Conservation (phyloP, 176 grass and related monocot genomes). For the bread wheat (Triticum aestivum) region IWGSC_CS_RefSeq_v2.1 NC_057800.1:362402909-362403408, state of each 20-base stretch:
- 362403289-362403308: no score
- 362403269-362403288: no score
- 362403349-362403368: no score
- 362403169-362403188: slow-evolving; percentile 5
- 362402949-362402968: not conserved
- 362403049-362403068: not conserved
- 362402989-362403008: slow-evolving; percentile 27
- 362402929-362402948: slow-evolving; percentile 34
- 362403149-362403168: slow-evolving; percentile 11
- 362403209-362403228: not conserved
- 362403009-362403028: slow-evolving; percentile 24
- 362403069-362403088: not conserved
- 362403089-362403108: not conserved
- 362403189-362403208: not conserved
- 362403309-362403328: no score
- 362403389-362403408: no score
- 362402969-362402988: slow-evolving; percentile 19
- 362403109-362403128: not conserved
- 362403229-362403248: no score
- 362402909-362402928: slow-evolving; percentile 39
- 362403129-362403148: slow-evolving; percentile 26
- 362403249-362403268: no score
- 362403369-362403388: no score
- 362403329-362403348: no score
- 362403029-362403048: not conserved